Base-by-base conservation (phyloP, 2,329 filamentous ascomycete species). In the Lachnellula suecica region DNA sequence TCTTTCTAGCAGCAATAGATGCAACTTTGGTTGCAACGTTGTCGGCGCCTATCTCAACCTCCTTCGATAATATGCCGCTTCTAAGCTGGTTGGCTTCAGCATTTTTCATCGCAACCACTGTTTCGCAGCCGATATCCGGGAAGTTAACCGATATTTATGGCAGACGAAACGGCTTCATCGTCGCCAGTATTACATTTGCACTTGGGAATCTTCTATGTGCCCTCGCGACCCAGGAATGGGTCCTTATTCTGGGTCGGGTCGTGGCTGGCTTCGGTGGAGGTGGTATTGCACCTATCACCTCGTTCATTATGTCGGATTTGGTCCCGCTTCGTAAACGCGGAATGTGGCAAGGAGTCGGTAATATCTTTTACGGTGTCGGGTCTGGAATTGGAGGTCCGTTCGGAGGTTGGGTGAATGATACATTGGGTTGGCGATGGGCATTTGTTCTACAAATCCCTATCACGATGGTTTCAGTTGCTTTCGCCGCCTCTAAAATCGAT, bases 391-490 rank as follows among this genome's bases (percentile, higher is more conserved):
- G 88, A 2, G 87, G 84, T 4, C 84, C 87, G 0, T 62, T 91
- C 1, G 88, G 81, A 59, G 88, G 88, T 2, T 67, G 87, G 8
- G 67, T 90, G 15, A 81, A 85, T 0, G 87, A 91, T 65, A 79
- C 75, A 6, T 75, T 90, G 42, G 85, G 87, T 27, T 91, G 88
- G 87, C 74, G 87, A 59, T 89, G 85, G 83, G 79, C 87, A 0
- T 92, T 93, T 64, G 68, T 89, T 13, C 76, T 77, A 2, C 89
- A 92, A 65, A 79, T 82, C 0, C 88, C 88, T 2, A 65, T 90
- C 4, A 87, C 86, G 52, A 64, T 84, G 6, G 47, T 84, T 2
- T 86, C 87, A 1, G 82, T 83, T 6, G n/a, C n/a, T n/a, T n/a
- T n/a, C n/a, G 86, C 89, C 11, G 77, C 76, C 42, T 62, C 35